Evolutionary conservation across 495 filamentous ascomycete genomes (phyloP).

Genomic region (Neurospora terricola): DNA sequence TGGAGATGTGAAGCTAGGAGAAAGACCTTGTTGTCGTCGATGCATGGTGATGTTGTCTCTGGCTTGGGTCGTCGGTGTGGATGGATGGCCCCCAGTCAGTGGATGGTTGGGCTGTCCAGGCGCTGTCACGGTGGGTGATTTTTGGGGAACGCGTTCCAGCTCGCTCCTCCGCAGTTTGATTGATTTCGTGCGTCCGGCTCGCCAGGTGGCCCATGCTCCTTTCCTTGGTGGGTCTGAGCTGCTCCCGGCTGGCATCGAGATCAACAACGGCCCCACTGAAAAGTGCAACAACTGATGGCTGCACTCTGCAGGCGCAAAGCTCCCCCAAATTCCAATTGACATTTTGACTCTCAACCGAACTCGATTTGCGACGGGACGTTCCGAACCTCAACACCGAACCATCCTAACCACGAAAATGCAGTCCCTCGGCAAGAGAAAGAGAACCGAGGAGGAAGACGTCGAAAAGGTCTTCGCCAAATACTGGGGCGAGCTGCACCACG

Average conservation of each 20-base stretch:
- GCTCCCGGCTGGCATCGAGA: not conserved
- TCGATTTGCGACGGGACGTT: not conserved
- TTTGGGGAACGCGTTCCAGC: not conserved
- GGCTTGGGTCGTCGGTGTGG: not conserved
- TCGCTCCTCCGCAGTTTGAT: not conserved
- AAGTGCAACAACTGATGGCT: not conserved
- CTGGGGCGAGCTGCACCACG: constrained; percentile 51
- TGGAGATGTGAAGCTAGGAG: not conserved
- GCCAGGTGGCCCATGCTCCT: not conserved
- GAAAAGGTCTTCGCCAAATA: constrained; percentile 47
- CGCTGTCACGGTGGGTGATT: not conserved
- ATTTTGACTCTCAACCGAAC: not conserved
- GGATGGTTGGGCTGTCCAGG: not conserved
- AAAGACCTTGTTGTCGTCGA: not conserved
- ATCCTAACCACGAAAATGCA: constrained; percentile 22
- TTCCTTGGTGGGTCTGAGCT: not conserved
- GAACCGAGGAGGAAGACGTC: constrained; percentile 27
- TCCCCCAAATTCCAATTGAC: not conserved
- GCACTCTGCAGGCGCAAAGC: not conserved
- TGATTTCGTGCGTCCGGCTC: not conserved
- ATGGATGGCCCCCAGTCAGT: not conserved
- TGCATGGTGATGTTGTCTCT: not conserved
- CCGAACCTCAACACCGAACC: not conserved
- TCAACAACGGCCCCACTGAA: not conserved
- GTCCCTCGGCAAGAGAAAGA: constrained; percentile 30